Percentiles rank a stretch among this genome's conserved stretches.
These are phyloP conservation scores for Adansonia grandidieri DNA, from an alignment of 441 rosid species.

Conservation along the genomic window DNA sequence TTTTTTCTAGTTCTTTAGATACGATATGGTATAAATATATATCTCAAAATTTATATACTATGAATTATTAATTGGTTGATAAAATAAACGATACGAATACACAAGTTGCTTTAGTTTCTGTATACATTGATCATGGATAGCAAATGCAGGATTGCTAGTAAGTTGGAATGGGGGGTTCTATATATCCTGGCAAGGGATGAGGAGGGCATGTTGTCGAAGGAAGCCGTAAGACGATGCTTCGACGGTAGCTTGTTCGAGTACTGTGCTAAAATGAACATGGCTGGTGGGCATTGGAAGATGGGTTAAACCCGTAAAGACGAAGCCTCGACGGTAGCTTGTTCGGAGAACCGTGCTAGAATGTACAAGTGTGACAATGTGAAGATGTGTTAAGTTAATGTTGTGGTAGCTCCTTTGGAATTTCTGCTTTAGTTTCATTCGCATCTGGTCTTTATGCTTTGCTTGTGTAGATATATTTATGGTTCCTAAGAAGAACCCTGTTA, in stretches of 20 bases:
- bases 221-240: constrained; percentile 27
- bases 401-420: background rate
- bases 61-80: no score
- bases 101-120: background rate
- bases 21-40: no score
- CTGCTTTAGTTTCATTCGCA: background rate
- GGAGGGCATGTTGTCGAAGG: constrained; percentile 24
- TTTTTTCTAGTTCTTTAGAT: no score
- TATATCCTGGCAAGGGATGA: constrained; percentile 29
- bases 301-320: background rate
- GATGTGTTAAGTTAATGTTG: background rate
- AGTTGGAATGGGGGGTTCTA: constrained; percentile 27
- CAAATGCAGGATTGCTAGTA: constrained; percentile 21
- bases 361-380: no score
- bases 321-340: no score
- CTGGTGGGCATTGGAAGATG: constrained; percentile 13
- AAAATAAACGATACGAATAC: no score
- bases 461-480: background rate
- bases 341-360: no score
- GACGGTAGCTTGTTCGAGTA: constrained; percentile 35
- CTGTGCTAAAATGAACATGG: constrained; percentile 10
- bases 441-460: background rate
- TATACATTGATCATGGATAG: background rate
- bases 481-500: background rate
- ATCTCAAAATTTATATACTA: no score